A percentile compares a stretch with the other conserved stretches of the same genome.
Conservation (phyloP, 2,329 filamentous ascomycete genomes). For the Fusarium foetens region DNA sequence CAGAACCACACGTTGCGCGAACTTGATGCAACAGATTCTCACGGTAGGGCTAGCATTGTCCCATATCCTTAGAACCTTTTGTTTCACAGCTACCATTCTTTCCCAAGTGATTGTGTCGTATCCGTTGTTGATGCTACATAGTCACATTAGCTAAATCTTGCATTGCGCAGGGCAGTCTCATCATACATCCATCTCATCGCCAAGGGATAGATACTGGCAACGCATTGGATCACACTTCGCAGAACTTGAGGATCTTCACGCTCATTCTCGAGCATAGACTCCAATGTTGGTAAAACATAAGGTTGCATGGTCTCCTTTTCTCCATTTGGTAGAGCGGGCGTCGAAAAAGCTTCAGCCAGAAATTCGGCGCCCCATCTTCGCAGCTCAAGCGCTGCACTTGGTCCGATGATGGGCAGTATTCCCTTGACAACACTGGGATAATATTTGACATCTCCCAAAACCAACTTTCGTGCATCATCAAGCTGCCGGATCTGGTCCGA, state of each 20-base stretch:
- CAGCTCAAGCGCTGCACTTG: conserved; percentile 78
- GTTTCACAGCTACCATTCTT: conserved; percentile 87
- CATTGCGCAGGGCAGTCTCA: conserved; percentile 18
- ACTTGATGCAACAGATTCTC: conserved; percentile 96
- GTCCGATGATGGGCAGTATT: conserved; percentile 89
- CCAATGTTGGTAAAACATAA: conserved; percentile 80
- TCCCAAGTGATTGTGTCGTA: conserved; percentile 87
- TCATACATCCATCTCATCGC: conserved; percentile 96
- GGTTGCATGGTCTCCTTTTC: conserved; percentile 85
- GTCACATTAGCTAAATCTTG: conserved; percentile 43
- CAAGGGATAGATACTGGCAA: conserved; percentile 91
- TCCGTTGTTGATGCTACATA: conserved; percentile 81
- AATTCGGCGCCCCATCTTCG: conserved; percentile 97
- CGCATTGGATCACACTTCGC: conserved; percentile 86
- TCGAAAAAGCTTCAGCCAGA: conserved; percentile 93
- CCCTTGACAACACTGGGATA: conserved; percentile 93
- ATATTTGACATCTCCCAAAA: conserved; percentile 85
- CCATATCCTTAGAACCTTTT: conserved; percentile 88
- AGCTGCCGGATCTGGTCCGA: conserved; percentile 87
- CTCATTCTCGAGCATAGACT: conserved; percentile 74
- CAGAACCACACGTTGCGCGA: conserved; percentile 91
- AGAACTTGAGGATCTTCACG: conserved; percentile 82
- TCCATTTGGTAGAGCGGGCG: conserved; percentile 79
- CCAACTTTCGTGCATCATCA: conserved; percentile 88
- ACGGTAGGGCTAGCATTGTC: conserved; percentile 80